Percentiles rank a stretch among this genome's conserved stretches.
Conservation (phyloP, 192 early-diverging fungal species). For the Lunasporangiospora selenospora region DNA sequence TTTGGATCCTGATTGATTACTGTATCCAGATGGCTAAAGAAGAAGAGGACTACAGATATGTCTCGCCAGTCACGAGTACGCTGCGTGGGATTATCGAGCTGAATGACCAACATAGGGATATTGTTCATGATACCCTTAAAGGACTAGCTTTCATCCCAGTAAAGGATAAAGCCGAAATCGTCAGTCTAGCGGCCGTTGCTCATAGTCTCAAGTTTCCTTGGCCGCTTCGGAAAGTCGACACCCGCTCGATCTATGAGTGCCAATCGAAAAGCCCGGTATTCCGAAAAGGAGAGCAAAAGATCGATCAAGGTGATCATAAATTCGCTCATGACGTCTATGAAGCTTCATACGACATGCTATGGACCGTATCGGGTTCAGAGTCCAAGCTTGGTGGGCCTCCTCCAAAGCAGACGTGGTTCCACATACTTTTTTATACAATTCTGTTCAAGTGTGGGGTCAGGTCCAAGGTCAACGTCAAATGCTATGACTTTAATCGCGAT, state of each 20-base stretch:
- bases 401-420: neutral
- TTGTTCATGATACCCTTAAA: neutral
- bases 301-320: constrained; percentile 1
- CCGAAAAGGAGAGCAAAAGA: neutral
- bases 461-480: constrained; percentile 1
- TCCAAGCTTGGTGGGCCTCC: too few relatives aligned
- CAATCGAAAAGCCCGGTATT: neutral
- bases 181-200: neutral
- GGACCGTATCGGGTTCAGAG: neutral
- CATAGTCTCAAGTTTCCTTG: constrained; percentile 6
- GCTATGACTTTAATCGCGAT: neutral
- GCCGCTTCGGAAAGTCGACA: neutral
- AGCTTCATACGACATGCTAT: constrained; percentile 6
- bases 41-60: neutral
- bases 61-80: neutral
- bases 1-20: constrained; percentile 6
- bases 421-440: constrained; percentile 1
- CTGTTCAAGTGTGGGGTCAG: constrained; percentile 4
- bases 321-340: neutral
- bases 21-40: constrained; percentile 4
- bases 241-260: constrained; percentile 1
- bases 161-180: neutral
- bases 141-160: constrained; percentile 6
- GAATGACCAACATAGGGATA: neutral
- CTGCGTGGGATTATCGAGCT: constrained; percentile 1